A percentile compares a stretch with the other conserved stretches of the same genome.
Evolutionary conservation across 1,284 basidiomycete species (phyloP).

Genomic region (Chalciporus sp.): DNA sequence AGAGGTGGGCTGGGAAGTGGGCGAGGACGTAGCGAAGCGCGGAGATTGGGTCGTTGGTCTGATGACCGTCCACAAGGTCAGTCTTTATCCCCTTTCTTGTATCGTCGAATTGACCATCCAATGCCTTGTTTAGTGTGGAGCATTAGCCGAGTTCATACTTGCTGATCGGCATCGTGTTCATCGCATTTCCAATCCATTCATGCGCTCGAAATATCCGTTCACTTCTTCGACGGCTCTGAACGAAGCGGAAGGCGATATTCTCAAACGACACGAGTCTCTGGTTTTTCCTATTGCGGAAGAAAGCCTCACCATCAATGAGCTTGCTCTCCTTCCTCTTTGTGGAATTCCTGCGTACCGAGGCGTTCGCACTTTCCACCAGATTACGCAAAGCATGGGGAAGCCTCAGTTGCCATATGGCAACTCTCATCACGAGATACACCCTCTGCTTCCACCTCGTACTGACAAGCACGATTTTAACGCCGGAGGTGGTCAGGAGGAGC

Average conservation of each 20-base stretch:
- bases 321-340: slow-evolving; percentile 75
- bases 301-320: slow-evolving; percentile 67
- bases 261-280: slow-evolving; percentile 13
- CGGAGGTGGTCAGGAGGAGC: slow-evolving; percentile 27
- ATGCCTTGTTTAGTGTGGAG: slow-evolving; percentile 61
- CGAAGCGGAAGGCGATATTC: slow-evolving; percentile 9
- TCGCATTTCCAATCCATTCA: slow-evolving; percentile 62
- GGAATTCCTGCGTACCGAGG: slow-evolving; percentile 81
- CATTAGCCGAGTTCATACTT: slow-evolving; percentile 81
- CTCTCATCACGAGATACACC: slow-evolving; percentile 32
- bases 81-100: slow-evolving; percentile 26
- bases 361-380: slow-evolving; percentile 55
- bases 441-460: slow-evolving; percentile 24
- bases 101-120: slow-evolving; percentile 8
- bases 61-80: slow-evolving; percentile 75
- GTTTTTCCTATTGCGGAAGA: slow-evolving; percentile 9
- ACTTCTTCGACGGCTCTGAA: slow-evolving; percentile 7
- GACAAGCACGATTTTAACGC: slow-evolving; percentile 31
- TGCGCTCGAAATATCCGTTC: slow-evolving; percentile 22
- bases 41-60: slow-evolving; percentile 87
- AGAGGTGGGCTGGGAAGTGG: slow-evolving; percentile 80
- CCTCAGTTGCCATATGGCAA: slow-evolving; percentile 25
- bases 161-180: slow-evolving; percentile 79
- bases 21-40: slow-evolving; percentile 59
- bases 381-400: slow-evolving; percentile 33